These are phyloP conservation scores for Podaxis sp. DNA, from an alignment of 768 basidiomycete genomes.

Conservation along the genomic window DNA sequence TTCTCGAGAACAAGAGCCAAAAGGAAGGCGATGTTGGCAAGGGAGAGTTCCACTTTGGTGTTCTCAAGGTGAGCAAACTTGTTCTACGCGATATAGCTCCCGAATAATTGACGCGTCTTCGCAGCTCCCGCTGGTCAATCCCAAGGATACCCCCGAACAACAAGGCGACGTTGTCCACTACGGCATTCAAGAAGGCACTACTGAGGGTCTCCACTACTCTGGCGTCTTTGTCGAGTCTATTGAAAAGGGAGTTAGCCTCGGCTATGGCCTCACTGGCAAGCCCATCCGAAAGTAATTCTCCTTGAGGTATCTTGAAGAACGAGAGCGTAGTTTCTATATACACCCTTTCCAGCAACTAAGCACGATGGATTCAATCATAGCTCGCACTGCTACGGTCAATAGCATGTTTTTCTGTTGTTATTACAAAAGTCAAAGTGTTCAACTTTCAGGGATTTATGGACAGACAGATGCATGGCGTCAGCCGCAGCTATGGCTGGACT, in stretches of 20 bases:
- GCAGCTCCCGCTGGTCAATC: slow-evolving; percentile 55
- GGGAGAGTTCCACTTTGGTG: slow-evolving; percentile 63
- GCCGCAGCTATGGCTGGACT: too few relatives aligned
- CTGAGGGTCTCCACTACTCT: slow-evolving; percentile 56
- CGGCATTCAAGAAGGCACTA: slow-evolving; percentile 58
- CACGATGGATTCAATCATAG: too few relatives aligned
- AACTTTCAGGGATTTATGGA: too few relatives aligned
- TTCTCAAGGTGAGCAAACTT: slow-evolving; percentile 48
- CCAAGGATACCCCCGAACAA: slow-evolving; percentile 41
- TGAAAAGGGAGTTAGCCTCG: slow-evolving; percentile 36
- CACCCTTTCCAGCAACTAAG: background rate
- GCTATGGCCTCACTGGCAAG: slow-evolving; percentile 14
- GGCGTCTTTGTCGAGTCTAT: slow-evolving; percentile 56
- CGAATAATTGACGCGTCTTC: background rate
- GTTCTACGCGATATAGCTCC: background rate
- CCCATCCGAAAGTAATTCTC: background rate
- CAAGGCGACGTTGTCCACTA: slow-evolving; percentile 57
- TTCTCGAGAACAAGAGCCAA: slow-evolving; percentile 40
- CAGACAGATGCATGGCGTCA: too few relatives aligned
- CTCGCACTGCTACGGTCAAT: too few relatives aligned
- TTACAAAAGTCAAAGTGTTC: too few relatives aligned
- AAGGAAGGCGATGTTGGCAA: slow-evolving; percentile 42
- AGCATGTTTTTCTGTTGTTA: too few relatives aligned
- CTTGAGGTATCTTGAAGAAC: background rate
- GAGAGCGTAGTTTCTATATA: background rate